Conservation (phyloP, 345 rosid genomes). For the Camelina hispida region DNA sequence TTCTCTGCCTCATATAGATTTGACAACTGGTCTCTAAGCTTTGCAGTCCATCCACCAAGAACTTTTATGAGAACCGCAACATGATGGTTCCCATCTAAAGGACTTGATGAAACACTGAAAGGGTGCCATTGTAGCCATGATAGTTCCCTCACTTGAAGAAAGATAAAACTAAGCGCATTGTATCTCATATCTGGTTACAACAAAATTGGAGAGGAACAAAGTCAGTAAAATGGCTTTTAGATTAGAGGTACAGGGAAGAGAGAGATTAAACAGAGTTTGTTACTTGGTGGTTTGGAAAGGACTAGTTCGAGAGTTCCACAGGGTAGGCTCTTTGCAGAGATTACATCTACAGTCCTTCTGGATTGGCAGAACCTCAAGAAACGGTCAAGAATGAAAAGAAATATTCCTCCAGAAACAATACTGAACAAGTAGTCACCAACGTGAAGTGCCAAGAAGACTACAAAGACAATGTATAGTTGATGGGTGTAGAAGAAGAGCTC, state of each 20-base stretch:
- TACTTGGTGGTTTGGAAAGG: constrained; percentile 79
- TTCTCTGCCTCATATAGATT: constrained; percentile 46
- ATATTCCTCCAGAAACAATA: constrained; percentile 79
- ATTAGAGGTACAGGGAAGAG: constrained; percentile 9
- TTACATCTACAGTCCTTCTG: constrained; percentile 61
- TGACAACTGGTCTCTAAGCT: constrained; percentile 57
- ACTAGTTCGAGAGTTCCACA: constrained; percentile 81
- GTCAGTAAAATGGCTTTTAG: constrained; percentile 7
- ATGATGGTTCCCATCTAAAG: constrained; percentile 72
- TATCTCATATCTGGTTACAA: constrained; percentile 59
- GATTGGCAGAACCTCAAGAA: constrained; percentile 93
- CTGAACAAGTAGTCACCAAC: constrained; percentile 77
- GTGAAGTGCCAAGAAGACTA: constrained; percentile 81
- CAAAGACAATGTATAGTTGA: constrained; percentile 79
- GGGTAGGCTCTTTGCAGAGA: constrained; percentile 79
- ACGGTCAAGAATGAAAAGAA: constrained; percentile 85
- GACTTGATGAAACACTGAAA: constrained; percentile 94
- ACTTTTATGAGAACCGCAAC: constrained; percentile 79
- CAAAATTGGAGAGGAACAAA: not conserved
- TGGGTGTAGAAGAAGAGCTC: constrained; percentile 96
- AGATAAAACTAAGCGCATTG: constrained; percentile 85
- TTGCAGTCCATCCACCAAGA: constrained; percentile 79
- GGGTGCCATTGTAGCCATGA: constrained; percentile 99
- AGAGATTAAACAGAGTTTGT: constrained; percentile 29
- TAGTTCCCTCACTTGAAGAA: constrained; percentile 79